Conservation (phyloP, 768 basidiomycete genomes). For the Mycena metata region DNA sequence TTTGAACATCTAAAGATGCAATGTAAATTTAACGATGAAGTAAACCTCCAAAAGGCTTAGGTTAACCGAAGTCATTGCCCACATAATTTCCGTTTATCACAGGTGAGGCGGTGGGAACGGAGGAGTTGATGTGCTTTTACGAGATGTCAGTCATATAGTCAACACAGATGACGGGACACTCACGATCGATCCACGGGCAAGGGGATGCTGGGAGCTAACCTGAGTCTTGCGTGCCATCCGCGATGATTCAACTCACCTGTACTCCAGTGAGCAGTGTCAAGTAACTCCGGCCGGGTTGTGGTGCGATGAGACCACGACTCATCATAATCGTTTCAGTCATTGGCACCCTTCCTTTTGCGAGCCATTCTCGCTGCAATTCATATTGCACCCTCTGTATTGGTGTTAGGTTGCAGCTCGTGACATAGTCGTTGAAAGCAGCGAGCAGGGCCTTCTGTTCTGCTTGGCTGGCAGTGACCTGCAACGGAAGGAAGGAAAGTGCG, state of each 20-base stretch:
- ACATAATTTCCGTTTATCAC: slow-evolving; percentile 1
- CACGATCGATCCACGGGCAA: slow-evolving; percentile 1
- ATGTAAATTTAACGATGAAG: background rate
- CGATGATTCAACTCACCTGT: background rate
- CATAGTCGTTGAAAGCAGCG: too few species aligned
- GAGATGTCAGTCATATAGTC: background rate
- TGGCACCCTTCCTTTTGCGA: too few species aligned
- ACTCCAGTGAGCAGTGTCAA: background rate
- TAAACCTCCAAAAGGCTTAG: too few species aligned
- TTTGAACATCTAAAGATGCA: background rate
- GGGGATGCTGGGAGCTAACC: background rate
- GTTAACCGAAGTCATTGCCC: background rate
- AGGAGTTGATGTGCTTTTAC: slow-evolving; percentile 3
- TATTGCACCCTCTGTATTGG: too few species aligned
- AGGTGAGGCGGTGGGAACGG: background rate
- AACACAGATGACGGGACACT: background rate
- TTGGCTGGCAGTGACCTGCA: too few species aligned
- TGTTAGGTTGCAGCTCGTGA: too few species aligned
- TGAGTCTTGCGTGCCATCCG: background rate
- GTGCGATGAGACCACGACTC: too few species aligned
- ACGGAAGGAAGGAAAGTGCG: too few species aligned
- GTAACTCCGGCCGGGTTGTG: too few species aligned
- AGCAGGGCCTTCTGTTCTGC: too few species aligned
- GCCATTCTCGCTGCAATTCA: too few species aligned
- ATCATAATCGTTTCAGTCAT: too few species aligned